Evolutionary conservation across 305 asterid genomes (phyloP).

Genomic region (Petunia hybrid): DNA sequence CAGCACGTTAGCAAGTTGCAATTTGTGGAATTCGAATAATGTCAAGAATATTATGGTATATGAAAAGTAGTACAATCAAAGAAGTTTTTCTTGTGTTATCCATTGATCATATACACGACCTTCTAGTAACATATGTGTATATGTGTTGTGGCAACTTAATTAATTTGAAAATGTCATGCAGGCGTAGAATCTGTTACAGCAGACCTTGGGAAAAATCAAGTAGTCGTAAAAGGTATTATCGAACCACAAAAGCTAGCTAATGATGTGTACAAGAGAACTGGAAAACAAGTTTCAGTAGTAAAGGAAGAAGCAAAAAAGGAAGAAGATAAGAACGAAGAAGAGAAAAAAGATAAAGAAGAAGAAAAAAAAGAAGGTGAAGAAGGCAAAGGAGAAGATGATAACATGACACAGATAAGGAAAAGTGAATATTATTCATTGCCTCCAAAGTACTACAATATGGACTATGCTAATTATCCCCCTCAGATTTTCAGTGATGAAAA

Average conservation of each 20-base stretch:
- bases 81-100: too few species aligned
- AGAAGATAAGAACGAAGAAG: slow-evolving; percentile 51
- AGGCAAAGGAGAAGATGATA: slow-evolving; percentile 25
- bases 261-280: slow-evolving; percentile 72
- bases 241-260: slow-evolving; percentile 74
- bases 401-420: slow-evolving; percentile 55
- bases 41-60: too few species aligned
- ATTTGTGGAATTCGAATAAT: too few species aligned
- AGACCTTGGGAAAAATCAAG: slow-evolving; percentile 58
- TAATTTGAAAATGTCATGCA: slow-evolving; percentile 33
- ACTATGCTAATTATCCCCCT: slow-evolving; percentile 60
- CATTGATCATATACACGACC: too few species aligned
- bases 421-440: slow-evolving; percentile 58
- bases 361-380: slow-evolving; percentile 39
- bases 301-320: slow-evolving; percentile 63
- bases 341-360: slow-evolving; percentile 44
- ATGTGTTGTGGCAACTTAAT: not conserved
- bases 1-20: too few species aligned
- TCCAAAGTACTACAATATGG: slow-evolving; percentile 58
- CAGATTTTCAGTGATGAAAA: slow-evolving; percentile 86
- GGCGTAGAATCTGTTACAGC: slow-evolving; percentile 75
- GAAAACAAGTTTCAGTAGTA: slow-evolving; percentile 68
- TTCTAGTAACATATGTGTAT: not conserved
- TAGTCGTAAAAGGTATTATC: slow-evolving; percentile 64
- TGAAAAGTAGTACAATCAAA: too few species aligned